A percentile compares a stretch with the other conserved stretches of the same genome.
These are phyloP conservation scores for Eremothecium gossypii DNA, from an alignment of 1,139 yeast species.

Conservation along the genomic window DNA sequence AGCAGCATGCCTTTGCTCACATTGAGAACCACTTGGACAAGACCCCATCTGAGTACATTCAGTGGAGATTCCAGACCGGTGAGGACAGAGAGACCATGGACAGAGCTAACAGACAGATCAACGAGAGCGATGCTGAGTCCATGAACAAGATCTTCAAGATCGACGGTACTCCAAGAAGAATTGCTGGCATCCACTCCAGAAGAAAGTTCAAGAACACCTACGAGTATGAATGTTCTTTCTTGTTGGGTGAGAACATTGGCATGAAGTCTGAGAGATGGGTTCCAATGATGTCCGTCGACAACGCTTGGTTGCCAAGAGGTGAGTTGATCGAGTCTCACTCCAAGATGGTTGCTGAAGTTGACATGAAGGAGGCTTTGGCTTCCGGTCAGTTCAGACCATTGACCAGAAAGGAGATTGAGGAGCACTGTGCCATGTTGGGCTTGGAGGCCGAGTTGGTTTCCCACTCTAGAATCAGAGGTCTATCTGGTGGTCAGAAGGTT, in stretches of 20 bases:
- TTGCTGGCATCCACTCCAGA: slow-evolving; percentile 90
- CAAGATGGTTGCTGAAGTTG: slow-evolving; percentile 99
- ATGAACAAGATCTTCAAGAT: slow-evolving; percentile 99
- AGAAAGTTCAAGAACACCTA: slow-evolving; percentile 99
- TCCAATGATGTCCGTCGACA: slow-evolving; percentile 98
- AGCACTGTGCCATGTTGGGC: slow-evolving; percentile 97
- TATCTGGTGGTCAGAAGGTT: slow-evolving; percentile 99
- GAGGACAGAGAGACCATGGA: slow-evolving; percentile 99
- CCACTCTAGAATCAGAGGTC: slow-evolving; percentile 99
- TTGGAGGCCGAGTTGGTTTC: slow-evolving; percentile 98
- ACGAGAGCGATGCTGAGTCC: slow-evolving; percentile 92
- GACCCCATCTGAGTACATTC: slow-evolving; percentile 99
- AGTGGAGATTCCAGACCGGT: slow-evolving; percentile 99
- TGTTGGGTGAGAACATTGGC: slow-evolving; percentile 95
- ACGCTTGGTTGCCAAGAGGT: slow-evolving; percentile 99
- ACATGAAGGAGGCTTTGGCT: slow-evolving; percentile 99
- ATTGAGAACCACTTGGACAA: slow-evolving; percentile 97
- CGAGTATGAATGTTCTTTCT: slow-evolving; percentile 98
- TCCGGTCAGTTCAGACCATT: slow-evolving; percentile 99
- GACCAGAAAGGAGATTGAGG: slow-evolving; percentile 99
- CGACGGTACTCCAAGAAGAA: slow-evolving; percentile 98
- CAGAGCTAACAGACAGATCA: slow-evolving; percentile 98
- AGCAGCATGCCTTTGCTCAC: slow-evolving; percentile 99
- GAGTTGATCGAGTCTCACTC: slow-evolving; percentile 97
- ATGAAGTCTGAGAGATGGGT: slow-evolving; percentile 99